Percentiles rank a stretch among this genome's conserved stretches.
Conservation (phyloP, 768 basidiomycete genomes). For the Auricularia sp. region DNA sequence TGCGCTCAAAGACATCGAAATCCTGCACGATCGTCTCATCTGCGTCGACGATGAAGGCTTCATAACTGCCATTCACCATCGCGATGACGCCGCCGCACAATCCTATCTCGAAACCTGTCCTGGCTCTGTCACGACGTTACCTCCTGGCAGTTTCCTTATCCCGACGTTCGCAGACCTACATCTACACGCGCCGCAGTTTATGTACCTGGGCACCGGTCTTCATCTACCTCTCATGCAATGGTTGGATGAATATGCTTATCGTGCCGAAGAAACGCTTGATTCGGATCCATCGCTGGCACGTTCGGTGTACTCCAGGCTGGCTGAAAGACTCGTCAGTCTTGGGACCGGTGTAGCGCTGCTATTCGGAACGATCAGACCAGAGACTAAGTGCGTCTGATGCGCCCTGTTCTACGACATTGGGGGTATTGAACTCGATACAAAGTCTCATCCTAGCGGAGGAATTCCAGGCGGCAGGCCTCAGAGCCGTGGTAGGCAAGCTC, state of each 20-base stretch:
- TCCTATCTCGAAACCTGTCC: constrained; percentile 14
- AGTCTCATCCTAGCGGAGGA: constrained; percentile 71
- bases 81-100: constrained; percentile 26
- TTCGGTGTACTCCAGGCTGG: constrained; percentile 59
- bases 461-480: constrained; percentile 62
- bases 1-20: constrained; percentile 39
- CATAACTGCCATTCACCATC: constrained; percentile 41
- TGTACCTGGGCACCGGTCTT: constrained; percentile 80
- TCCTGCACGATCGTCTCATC: constrained; percentile 48
- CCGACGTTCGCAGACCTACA: constrained; percentile 79
- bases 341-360: constrained; percentile 72
- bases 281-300: constrained; percentile 46
- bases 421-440: not conserved
- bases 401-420: not conserved
- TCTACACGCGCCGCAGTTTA: constrained; percentile 80
- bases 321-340: constrained; percentile 50
- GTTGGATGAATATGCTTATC: constrained; percentile 74
- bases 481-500: constrained; percentile 82
- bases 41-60: constrained; percentile 32
- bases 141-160: constrained; percentile 53
- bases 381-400: constrained; percentile 59
- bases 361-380: constrained; percentile 75
- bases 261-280: constrained; percentile 72
- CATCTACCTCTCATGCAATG: constrained; percentile 80
- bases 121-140: constrained; percentile 25